Base-by-base conservation (phyloP, 371 early-diverging fungal species). In the Mortierella sp. region DNA sequence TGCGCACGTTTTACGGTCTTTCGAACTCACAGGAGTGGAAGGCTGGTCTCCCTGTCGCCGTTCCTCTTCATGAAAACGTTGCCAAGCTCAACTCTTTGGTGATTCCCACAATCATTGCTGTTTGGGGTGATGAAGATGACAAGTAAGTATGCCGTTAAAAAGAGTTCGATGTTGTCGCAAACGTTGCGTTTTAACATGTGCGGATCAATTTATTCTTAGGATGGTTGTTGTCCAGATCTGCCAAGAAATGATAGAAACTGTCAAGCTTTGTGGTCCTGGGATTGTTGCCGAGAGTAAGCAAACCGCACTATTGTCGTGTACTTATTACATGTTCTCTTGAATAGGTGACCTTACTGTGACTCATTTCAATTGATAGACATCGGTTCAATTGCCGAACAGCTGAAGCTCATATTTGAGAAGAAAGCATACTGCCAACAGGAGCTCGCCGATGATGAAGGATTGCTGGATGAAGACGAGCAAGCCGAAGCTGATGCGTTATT, bases 91-190 rank as follows among this genome's bases (percentile, higher is more conserved):
- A 89, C 58, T 79, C 85, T 38, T 72, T 91, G 43, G 90, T 92
- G 10, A 88, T 96, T 72, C 93, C 93, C 10, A 88, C 90, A 10
- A 84, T 96, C 40, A 64, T 96, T 60, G 62, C 79, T 19, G 86
- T 94, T 79, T 91, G 94, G 91, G 86, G 87, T 36, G 94, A 95
- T 1, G 97, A 97, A 76, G 94, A 94, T 66, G 94, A 95, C 65
- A 89, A 91, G 87, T 88, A 78, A 58, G 86, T 74, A 11, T 15
- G 1, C 9, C 36, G 36, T 10, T 55, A 4, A 4, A 55, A 55
- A 55, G 22, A 19, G 22, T 55, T 33, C 9, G 58, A 58, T 24
- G 24, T 11, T 15, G 11, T 58, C 4, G 5, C 3, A 58, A 58
- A 16, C 19, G 19, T n/a, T 4, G 7, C 6, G 10, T 21, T 24